Evolutionary conservation across 148 eudicot species (phyloP), one percentile per base, ranked within the genome.

Genomic region (Polygonum aviculare): DNA sequence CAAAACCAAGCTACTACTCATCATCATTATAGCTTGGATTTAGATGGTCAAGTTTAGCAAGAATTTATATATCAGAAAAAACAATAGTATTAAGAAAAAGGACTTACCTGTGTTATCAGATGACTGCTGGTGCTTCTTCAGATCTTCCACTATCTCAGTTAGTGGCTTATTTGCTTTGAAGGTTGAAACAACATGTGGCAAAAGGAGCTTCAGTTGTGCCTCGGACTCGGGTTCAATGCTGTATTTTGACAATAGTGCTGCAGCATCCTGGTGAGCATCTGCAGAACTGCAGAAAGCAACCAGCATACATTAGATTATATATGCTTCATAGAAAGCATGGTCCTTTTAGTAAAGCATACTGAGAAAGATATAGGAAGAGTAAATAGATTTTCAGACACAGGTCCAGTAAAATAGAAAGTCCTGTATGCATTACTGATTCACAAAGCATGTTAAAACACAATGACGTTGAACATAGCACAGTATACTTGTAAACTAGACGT

Each of bases 181-280:
- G 39, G 91, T 77, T 45, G 98, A 91, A 76, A 84, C 75, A 80
- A 94, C 90, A 38, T 87, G 85, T 47, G 98, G 97, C 78, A 94
- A 80, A 79, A 94, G 87, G 47, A 31, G 74, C 85, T 90, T 87
- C 84, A 94, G 82, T 78, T 79, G 88, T 71, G 94, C 79, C 80
- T 91, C 91, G 39, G 92, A 82, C 79, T 91, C 86, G 11, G 94
- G 94, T 50, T 83, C 80, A 16, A 81, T 81, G 84, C 89, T 85
- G 86, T 88, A 88, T 81, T 82, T 90, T 72, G 84, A 85, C 71
- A 90, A 49, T 60, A 90, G 74, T 9, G 65, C 81, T 54, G 72
- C 80, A 79, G 90, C 79, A 36, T 88, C 91, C 80, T 86, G 80
- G 77, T 85, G 82, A 60, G 93, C 90, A 80, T 90, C 93, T 78